phyloP scores from a whole-genome alignment of 495 filamentous ascomycete species.

The Platismatia glauca region DNA sequence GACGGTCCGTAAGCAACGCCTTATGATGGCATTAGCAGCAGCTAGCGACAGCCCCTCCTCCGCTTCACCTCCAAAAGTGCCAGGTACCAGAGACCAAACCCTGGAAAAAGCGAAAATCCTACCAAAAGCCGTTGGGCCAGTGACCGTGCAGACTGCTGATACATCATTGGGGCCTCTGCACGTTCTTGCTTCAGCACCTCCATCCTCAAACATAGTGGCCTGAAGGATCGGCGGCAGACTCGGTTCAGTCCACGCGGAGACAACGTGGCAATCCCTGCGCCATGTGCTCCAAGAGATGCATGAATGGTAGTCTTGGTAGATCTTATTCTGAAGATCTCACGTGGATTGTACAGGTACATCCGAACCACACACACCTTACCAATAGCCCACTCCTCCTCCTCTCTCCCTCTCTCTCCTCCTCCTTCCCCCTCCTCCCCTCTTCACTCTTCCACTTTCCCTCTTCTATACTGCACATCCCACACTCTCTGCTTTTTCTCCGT shows the following conservation, averaged over 20 bases:
- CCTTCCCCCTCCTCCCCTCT: too few relatives aligned
- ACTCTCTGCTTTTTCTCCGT: neutral
- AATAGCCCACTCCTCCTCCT: neutral
- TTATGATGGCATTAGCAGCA: neutral
- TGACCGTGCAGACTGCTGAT: neutral
- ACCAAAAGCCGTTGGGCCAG: neutral
- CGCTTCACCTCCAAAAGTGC: too few relatives aligned
- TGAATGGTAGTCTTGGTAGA: slow-evolving; percentile 8
- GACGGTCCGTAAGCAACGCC: neutral
- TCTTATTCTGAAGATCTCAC: slow-evolving; percentile 10
- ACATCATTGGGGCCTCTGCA: neutral
- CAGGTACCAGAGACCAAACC: neutral
- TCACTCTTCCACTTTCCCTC: too few relatives aligned
- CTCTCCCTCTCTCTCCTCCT: neutral
- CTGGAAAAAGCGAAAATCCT: too few relatives aligned
- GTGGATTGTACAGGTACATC: neutral
- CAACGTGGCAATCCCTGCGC: slow-evolving; percentile 19
- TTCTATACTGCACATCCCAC: neutral
- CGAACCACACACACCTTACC: neutral
- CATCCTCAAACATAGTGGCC: slow-evolving; percentile 14
- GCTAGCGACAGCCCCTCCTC: neutral
- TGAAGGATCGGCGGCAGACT: neutral
- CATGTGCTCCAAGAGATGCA: slow-evolving; percentile 16
- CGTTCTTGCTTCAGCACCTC: neutral
- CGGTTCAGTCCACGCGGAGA: slow-evolving; percentile 5